phyloP scores from a whole-genome alignment of 106 monocot species.

The Allium sativum region DNA sequence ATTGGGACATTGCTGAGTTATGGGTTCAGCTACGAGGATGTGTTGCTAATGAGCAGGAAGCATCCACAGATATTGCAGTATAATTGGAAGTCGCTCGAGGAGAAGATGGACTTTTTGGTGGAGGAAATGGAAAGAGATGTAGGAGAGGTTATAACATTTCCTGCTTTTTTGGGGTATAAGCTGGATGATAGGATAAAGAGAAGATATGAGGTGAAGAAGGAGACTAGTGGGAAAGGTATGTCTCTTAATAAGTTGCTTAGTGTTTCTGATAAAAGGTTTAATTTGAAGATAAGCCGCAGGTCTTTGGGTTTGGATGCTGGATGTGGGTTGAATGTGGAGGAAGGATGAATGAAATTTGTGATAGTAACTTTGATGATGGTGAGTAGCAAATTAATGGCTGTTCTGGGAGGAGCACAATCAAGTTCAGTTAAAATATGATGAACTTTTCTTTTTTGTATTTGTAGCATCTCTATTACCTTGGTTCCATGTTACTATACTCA shows the following conservation, averaged over 20 bases:
- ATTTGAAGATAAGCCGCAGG: neutral
- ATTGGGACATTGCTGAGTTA: conserved; percentile 34
- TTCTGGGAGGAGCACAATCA: too few relatives aligned
- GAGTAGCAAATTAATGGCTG: too few relatives aligned
- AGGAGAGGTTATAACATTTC: conserved; percentile 60
- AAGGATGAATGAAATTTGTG: too few relatives aligned
- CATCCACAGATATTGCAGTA: conserved; percentile 84
- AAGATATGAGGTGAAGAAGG: conserved; percentile 58
- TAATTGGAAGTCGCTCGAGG: conserved; percentile 36
- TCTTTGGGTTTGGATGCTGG: too few relatives aligned
- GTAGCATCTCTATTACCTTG: too few relatives aligned
- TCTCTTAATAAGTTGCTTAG: conserved; percentile 68
- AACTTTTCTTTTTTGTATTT: too few relatives aligned
- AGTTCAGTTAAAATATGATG: too few relatives aligned
- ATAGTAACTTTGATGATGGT: too few relatives aligned
- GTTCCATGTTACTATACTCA: too few relatives aligned
- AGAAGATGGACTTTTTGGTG: conserved; percentile 69
- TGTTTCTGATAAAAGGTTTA: conserved; percentile 42
- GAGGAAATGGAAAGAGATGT: conserved; percentile 59
- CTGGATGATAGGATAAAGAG: conserved; percentile 65
- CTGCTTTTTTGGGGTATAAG: conserved; percentile 76
- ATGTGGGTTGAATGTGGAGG: too few relatives aligned
- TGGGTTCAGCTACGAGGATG: conserved; percentile 32
- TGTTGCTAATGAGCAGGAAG: conserved; percentile 63
- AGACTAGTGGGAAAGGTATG: conserved; percentile 35